Evolutionary conservation across 192 early-diverging fungal species (phyloP), one percentile per base, ranked within the genome.

Genomic region (Gamsiella multidivaricata): DNA sequence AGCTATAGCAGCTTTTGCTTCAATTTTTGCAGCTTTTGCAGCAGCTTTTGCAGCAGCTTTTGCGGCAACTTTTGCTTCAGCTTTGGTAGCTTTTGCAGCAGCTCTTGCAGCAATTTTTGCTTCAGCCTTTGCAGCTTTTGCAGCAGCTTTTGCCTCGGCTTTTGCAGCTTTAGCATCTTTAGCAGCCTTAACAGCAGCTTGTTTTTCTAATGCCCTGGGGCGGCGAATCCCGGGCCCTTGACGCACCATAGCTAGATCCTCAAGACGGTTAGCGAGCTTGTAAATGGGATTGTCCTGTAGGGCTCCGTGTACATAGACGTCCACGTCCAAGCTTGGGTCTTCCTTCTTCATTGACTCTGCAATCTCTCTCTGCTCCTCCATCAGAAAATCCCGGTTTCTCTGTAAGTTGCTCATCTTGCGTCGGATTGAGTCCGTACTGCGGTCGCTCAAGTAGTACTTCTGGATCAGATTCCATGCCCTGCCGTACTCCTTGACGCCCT

Each of bases 321-420:
- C 55, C 9, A 61, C 31, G 29, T 47, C 39, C 32, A 42, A 12
- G 15, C 66, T 42, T 2, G 32, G 49, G 26, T 56, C 23, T 14
- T 37, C 26, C n/a, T 4, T 9, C 10, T 54, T 46, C 15, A 49
- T 14, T 3, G 42, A 28, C n/a, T 46, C 10, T 0, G 63, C 42
- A 0, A 23, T 41, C 28, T 18, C 50, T 9, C 17, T 28, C 12
- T 23, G 18, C 3, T 57, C 54, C 37, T 5, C 23, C 5, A 62
- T 20, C 3, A 76, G 23, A 3, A n/a, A 5, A 14, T 69, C 54
- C 14, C 65, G 74, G 17, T 25, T 51, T n/a, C 36, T 23, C 43
- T 64, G 50, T 10, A 78, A 5, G 23, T 78, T 78, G 47, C 36
- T 69, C 54, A 78, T 50, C 28, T 78, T 78, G 0, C 74, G 65